Base-by-base conservation (phyloP, 2,329 filamentous ascomycete genomes). In the Alternaria novae-zelandiae region DNA sequence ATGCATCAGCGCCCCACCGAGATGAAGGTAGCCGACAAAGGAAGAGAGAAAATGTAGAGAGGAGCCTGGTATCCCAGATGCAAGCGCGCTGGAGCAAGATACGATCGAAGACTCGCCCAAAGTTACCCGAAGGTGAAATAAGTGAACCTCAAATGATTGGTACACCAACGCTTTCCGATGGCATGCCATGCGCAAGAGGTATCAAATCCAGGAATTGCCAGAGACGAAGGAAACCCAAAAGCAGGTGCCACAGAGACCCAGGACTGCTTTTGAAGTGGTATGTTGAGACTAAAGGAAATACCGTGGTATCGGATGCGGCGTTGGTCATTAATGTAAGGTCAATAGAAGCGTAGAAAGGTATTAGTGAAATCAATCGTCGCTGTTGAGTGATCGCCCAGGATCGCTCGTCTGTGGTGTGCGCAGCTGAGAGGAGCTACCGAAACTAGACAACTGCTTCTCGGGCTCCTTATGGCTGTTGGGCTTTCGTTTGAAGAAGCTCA, bases 401-500 rank as follows among this genome's bases (percentile, higher is more conserved):
- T 79, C 76, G 65, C 77, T 79, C 8, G 73, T 77, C 17, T 75
- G 73, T 23, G 75, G 75, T 12, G 75, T 78, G 28, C 73, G 74
- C 11, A 78, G 61, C 53, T 79, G 77, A 2, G 76, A 78, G 10
- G 76, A 79, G 55, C 75, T 78, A 20, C 77, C 74, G 45, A 74
- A 78, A 53, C 74, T 77, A 11, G 74, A 78, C 8, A 78, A 69
- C 45, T 77, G 74, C 62, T 76, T 79, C 41, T 76, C 75, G 13
- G 74, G 71, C 23, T 79, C 75, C 36, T 70, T 67, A 46, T 67
- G 66, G 26, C 63, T 70, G 47, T 67, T 72, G 1, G 75, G 73
- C 60, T 77, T 79, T 32, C 78, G 68, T 54, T 75, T 78, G 69
- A 79, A 79, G 49, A 79, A 78, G 54, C 64, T 78, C 60, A 77